Evolutionary conservation across 352 stramenopile genomes (phyloP), one percentile per base, ranked within the genome.

Genomic region (Pythium aristosporum): DNA sequence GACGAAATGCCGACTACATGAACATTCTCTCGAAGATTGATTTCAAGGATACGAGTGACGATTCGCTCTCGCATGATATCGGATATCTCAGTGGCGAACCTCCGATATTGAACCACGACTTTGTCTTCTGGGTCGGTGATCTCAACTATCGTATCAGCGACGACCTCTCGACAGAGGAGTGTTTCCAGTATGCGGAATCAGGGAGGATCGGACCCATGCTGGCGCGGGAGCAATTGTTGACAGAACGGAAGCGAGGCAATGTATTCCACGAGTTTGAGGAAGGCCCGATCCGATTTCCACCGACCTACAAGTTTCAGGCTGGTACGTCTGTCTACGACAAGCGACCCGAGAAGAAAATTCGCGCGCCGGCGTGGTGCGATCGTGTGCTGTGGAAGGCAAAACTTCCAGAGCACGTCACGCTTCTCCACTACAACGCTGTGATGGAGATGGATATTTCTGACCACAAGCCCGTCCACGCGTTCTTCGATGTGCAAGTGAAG

Each of bases 231-330:
- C 85, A 92, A 49, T 72, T 98, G 12, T 72, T 76, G 7, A 77
- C 83, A 2, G 89, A 97, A 55, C 72, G 86, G 3, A 77, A 80
- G 48, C 75, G 74, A 8, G 80, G 87, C 5, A 84, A 88, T 41
- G 88, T 94, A 3, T 86, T 98, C 46, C 77, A 91, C 13, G 90
- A 84, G 1, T 98, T 98, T 69, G 83, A 94, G 68, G 92, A 98
- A 87, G 95, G 92, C 1, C 30, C 69, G 3, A 83, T 99, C n/a
- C 67, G 65, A 2, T 99, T 99, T 69, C 74, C 77, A 28, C 96
- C 96, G 2, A 99, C 96, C 8, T 99, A 99, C 83, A 99, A 99
- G 72, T 99, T 98, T 67, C 91, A 99, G 65, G 89, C 95, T 5
- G 96, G 95, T 0, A 99, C 95, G 13, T 91, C 95, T 50, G 62